Evolutionary conservation across 495 filamentous ascomycete genomes (phyloP).

Genomic region (Lineolata rhizophorae): DNA sequence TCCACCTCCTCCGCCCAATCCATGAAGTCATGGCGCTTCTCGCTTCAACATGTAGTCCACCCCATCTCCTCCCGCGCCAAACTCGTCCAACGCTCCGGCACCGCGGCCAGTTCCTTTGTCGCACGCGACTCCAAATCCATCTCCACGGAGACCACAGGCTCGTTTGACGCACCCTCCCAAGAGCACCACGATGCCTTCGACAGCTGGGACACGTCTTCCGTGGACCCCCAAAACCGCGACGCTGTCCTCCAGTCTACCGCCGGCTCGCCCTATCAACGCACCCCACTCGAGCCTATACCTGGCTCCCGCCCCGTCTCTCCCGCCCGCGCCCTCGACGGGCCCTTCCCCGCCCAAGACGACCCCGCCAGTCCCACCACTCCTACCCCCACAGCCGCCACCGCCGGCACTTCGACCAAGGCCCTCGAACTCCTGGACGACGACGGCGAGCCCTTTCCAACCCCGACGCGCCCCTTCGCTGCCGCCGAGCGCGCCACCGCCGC

Average conservation of each 20-base stretch:
- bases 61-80: constrained; percentile 13
- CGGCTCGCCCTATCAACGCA: neutral
- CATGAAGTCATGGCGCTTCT: constrained; percentile 9
- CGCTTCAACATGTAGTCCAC: constrained; percentile 10
- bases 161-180: too few relatives aligned
- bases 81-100: constrained; percentile 7
- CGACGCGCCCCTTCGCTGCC: too few relatives aligned
- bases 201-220: constrained; percentile 42
- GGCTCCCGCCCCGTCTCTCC: neutral
- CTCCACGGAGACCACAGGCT: constrained; percentile 3
- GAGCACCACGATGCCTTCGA: constrained; percentile 37
- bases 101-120: constrained; percentile 6
- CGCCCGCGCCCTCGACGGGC: neutral
- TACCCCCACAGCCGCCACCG: too few relatives aligned
- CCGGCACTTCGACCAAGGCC: too few relatives aligned
- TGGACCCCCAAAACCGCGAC: constrained; percentile 34
- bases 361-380: neutral
- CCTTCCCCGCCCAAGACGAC: neutral
- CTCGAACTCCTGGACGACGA: too few relatives aligned
- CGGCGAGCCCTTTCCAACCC: constrained; percentile 7
- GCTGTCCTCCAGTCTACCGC: constrained; percentile 27
- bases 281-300: neutral
- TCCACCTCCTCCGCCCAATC: constrained; percentile 7
- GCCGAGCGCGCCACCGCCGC: neutral
- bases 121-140: constrained; percentile 8